Conservation (phyloP, 345 rosid genomes). For the Raphanus raphanistrum region DNA sequence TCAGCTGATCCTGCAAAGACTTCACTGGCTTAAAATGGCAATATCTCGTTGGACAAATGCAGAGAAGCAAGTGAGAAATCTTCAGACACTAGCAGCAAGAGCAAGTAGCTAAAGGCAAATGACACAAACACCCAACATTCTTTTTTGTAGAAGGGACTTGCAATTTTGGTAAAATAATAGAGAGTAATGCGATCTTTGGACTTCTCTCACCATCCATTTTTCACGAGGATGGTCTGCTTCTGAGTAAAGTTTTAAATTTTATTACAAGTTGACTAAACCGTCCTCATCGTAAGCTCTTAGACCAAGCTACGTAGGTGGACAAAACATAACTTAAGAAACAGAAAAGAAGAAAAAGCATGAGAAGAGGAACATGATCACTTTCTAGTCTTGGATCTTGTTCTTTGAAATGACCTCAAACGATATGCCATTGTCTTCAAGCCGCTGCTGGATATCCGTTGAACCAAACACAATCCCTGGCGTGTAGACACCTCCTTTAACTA, state of each 20-base stretch:
- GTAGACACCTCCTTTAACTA: constrained; percentile 73
- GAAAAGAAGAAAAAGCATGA: constrained; percentile 1
- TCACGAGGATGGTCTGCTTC: constrained; percentile 13
- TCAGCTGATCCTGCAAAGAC: constrained; percentile 31
- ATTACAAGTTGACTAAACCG: background rate
- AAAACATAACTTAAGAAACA: constrained; percentile 15
- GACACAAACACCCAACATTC: background rate
- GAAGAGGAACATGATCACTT: background rate
- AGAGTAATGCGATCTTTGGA: constrained; percentile 15
- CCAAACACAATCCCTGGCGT: constrained; percentile 87
- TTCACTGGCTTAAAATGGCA: background rate
- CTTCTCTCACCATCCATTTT: constrained; percentile 28
- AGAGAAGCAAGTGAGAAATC: constrained; percentile 1
- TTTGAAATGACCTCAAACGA: constrained; percentile 73
- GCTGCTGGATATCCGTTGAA: constrained; percentile 67
- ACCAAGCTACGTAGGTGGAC: background rate
- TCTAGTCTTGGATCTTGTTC: constrained; percentile 39
- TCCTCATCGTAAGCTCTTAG: background rate
- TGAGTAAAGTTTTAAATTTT: background rate
- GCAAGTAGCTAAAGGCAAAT: constrained; percentile 2
- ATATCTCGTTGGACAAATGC: background rate
- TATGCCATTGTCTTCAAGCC: constrained; percentile 70
- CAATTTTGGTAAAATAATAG: constrained; percentile 31
- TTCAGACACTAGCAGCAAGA: background rate
- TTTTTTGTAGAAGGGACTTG: constrained; percentile 15